Conservation (phyloP, 805 yeast genomes). For the Suhomyces kilbournensis region DNA sequence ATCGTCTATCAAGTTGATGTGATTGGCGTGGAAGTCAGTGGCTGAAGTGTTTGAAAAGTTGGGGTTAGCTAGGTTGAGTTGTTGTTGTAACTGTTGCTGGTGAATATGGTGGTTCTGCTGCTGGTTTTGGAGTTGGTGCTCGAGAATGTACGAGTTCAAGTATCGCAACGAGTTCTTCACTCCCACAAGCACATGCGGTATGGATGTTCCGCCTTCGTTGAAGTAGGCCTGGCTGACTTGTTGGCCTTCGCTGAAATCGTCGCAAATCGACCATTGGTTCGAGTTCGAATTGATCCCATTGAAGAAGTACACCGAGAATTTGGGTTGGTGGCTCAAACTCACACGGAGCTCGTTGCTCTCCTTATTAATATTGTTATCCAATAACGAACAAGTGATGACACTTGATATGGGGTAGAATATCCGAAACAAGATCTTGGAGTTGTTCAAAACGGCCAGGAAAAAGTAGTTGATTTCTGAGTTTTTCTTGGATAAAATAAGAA, state of each 20-base stretch:
- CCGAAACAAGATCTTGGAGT: slow-evolving; percentile 65
- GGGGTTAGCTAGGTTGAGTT: slow-evolving; percentile 1
- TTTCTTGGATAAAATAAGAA: slow-evolving; percentile 67
- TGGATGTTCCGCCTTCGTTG: slow-evolving; percentile 54
- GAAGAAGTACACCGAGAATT: slow-evolving; percentile 73
- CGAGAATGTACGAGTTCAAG: slow-evolving; percentile 53
- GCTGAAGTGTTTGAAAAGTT: slow-evolving; percentile 4
- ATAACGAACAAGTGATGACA: slow-evolving; percentile 57
- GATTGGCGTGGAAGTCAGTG: slow-evolving; percentile 1
- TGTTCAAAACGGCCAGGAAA: slow-evolving; percentile 69
- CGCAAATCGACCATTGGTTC: slow-evolving; percentile 78
- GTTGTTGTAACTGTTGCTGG: slow-evolving; percentile 1
- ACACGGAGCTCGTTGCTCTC: slow-evolving; percentile 48
- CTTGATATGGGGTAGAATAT: slow-evolving; percentile 66
- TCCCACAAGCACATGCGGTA: slow-evolving; percentile 72
- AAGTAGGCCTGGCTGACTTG: slow-evolving; percentile 69
- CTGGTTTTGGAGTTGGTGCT: slow-evolving; percentile 23
- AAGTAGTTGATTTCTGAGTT: slow-evolving; percentile 74
- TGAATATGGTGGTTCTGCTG: not conserved
- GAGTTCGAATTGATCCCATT: slow-evolving; percentile 49
- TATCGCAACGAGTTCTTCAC: slow-evolving; percentile 46
- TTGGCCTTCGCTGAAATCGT: slow-evolving; percentile 80
- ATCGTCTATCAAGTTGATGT: slow-evolving; percentile 1
- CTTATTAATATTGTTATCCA: slow-evolving; percentile 42
- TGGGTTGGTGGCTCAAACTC: slow-evolving; percentile 59